These are phyloP conservation scores for Phascolomyces articulosus DNA, from an alignment of 371 early-diverging fungal species.

Conservation along the genomic window DNA sequence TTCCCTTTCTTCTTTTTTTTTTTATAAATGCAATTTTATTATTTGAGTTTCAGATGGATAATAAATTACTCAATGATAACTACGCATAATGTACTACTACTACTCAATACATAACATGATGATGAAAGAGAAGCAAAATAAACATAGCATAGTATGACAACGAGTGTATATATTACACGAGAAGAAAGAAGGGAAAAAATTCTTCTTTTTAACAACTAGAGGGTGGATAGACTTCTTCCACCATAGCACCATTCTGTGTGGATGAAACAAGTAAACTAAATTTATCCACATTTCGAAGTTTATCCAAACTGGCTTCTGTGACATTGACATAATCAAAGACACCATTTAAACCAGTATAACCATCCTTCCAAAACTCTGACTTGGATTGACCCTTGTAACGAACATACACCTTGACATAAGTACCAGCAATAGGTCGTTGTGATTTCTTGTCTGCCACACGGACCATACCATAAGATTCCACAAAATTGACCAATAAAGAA, in stretches of 20 bases:
- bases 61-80: too few species aligned
- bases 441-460: conserved; percentile 43
- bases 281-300: conserved; percentile 28
- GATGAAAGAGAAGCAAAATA: too few species aligned
- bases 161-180: neutral
- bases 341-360: conserved; percentile 64
- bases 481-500: conserved; percentile 44
- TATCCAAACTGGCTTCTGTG: conserved; percentile 42
- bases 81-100: too few species aligned
- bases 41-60: too few species aligned
- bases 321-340: conserved; percentile 62
- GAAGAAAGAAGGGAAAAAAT: neutral
- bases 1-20: neutral
- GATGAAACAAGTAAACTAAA: conserved; percentile 38
- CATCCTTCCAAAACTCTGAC: conserved; percentile 62
- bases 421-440: conserved; percentile 49
- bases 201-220: neutral
- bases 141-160: too few species aligned
- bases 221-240: conserved; percentile 46
- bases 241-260: conserved; percentile 35
- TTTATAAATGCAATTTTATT: neutral
- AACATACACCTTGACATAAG: conserved; percentile 66
- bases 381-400: conserved; percentile 35
- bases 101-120: too few species aligned
- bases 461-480: conserved; percentile 51